phyloP scores from a whole-genome alignment of 129 eudicot genomes.

The Flaveria bidentis region DNA sequence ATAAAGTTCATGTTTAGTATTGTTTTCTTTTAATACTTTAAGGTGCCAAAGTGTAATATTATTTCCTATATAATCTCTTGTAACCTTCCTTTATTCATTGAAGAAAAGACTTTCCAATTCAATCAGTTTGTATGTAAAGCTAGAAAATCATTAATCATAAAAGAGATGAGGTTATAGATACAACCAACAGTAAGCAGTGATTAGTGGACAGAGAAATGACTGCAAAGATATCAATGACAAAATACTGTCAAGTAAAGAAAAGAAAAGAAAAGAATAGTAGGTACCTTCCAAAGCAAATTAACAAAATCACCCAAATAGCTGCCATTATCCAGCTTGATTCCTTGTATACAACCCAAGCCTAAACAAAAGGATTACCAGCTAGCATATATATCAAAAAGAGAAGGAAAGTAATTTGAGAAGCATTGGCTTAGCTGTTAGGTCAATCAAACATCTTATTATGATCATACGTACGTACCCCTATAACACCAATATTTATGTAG shows the following conservation, averaged over 20 bases:
- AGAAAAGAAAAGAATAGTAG: slow-evolving; percentile 18
- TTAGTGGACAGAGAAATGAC: background rate
- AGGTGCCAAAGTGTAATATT: too few relatives aligned
- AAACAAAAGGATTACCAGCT: slow-evolving; percentile 4
- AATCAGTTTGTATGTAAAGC: too few relatives aligned
- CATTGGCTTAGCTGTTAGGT: too few relatives aligned
- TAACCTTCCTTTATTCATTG: too few relatives aligned
- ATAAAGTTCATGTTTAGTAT: too few relatives aligned
- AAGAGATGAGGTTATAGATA: background rate
- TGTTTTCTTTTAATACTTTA: too few relatives aligned
- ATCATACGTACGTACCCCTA: slow-evolving; percentile 49
- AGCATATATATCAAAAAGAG: background rate
- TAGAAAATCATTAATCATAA: background rate
- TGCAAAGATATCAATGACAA: background rate
- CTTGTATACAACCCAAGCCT: slow-evolving; percentile 86
- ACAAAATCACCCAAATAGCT: slow-evolving; percentile 57
- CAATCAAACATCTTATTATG: background rate
- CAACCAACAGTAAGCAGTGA: background rate
- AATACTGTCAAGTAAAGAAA: slow-evolving; percentile 1
- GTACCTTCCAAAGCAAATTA: slow-evolving; percentile 84
- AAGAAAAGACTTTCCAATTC: too few relatives aligned
- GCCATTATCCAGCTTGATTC: slow-evolving; percentile 72
- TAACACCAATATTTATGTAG: slow-evolving; percentile 57
- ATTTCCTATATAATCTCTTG: too few relatives aligned
- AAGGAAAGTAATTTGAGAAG: too few relatives aligned